These are phyloP conservation scores for Lanmaoa rubissima DNA, from an alignment of 768 basidiomycete species.

Conservation along the genomic window DNA sequence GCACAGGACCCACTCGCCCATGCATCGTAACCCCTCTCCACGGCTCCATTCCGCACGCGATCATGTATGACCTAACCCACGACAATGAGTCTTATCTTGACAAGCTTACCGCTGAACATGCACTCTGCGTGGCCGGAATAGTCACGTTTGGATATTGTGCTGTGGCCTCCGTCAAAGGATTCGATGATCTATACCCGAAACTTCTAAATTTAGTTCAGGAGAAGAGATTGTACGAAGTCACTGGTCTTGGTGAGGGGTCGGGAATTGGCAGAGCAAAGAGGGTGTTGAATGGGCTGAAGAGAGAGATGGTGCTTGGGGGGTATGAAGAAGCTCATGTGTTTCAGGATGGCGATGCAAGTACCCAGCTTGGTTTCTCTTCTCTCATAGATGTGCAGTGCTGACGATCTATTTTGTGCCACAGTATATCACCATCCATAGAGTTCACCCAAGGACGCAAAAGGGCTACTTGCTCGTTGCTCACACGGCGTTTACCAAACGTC, in stretches of 20 bases:
- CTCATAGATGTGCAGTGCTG: neutral
- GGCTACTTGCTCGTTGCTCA: slow-evolving; percentile 92
- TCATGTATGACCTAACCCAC: slow-evolving; percentile 95
- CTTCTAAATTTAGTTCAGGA: slow-evolving; percentile 88
- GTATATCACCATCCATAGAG: slow-evolving; percentile 93
- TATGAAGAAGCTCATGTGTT: slow-evolving; percentile 95
- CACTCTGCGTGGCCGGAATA: slow-evolving; percentile 91
- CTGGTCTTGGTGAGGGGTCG: slow-evolving; percentile 51
- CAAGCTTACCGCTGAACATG: slow-evolving; percentile 93
- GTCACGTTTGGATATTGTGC: slow-evolving; percentile 87
- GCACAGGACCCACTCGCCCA: slow-evolving; percentile 72
- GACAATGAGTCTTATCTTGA: slow-evolving; percentile 92
- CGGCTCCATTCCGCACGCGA: slow-evolving; percentile 87
- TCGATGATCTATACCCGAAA: slow-evolving; percentile 96
- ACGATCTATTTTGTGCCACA: slow-evolving; percentile 31
- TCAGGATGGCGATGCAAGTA: slow-evolving; percentile 89
- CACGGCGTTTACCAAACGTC: slow-evolving; percentile 84
- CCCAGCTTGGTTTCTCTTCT: neutral
- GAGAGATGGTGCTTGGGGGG: slow-evolving; percentile 87
- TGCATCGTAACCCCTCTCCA: slow-evolving; percentile 77
- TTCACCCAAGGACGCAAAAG: slow-evolving; percentile 86
- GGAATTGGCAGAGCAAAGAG: slow-evolving; percentile 62
- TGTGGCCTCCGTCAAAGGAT: slow-evolving; percentile 93
- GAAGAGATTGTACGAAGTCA: slow-evolving; percentile 73
- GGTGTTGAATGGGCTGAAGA: slow-evolving; percentile 80